Percentiles rank a stretch among this genome's conserved stretches.
Evolutionary conservation across 441 rosid species (phyloP).

Genomic region (Syzygium malaccense): DNA sequence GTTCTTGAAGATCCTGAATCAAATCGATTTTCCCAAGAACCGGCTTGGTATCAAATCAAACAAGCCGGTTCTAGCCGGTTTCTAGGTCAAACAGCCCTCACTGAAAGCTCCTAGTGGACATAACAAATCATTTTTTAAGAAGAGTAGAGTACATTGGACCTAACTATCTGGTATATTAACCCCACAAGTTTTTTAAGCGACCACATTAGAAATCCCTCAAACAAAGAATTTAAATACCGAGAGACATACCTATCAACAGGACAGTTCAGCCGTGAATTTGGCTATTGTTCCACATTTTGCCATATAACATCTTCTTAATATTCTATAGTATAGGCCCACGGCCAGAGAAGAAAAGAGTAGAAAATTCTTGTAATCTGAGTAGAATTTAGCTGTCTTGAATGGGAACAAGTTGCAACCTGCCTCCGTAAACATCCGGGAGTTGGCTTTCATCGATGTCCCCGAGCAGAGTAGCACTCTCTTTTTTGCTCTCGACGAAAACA

Average conservation of each 20-base stretch:
- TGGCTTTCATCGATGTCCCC: conserved; percentile 67
- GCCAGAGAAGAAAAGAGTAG: not conserved
- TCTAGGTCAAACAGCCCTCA: not conserved
- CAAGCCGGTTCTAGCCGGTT: not conserved
- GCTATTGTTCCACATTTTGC: not conserved
- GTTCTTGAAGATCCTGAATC: not conserved
- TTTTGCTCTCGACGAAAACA: conserved; percentile 66
- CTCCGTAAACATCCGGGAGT: conserved; percentile 68
- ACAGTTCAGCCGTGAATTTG: not conserved
- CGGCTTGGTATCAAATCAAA: not conserved
- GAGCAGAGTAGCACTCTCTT: conserved; percentile 44
- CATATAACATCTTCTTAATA: not conserved
- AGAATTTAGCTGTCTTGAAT: conserved; percentile 41
- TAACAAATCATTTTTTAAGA: not conserved
- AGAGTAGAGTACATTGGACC: not conserved
- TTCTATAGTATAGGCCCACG: not conserved
- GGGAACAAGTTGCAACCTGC: conserved; percentile 52
- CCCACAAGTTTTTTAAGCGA: not conserved
- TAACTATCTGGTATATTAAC: not conserved
- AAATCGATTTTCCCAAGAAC: not conserved
- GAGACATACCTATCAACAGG: not conserved
- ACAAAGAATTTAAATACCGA: not conserved
- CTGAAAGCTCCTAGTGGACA: not conserved
- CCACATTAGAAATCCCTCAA: not conserved
- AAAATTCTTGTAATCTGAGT: not conserved